Percentiles rank a stretch among this genome's conserved stretches.
These are phyloP conservation scores for Atalantia buxifolia DNA, from an alignment of 345 rosid genomes.

Conservation along the genomic window DNA sequence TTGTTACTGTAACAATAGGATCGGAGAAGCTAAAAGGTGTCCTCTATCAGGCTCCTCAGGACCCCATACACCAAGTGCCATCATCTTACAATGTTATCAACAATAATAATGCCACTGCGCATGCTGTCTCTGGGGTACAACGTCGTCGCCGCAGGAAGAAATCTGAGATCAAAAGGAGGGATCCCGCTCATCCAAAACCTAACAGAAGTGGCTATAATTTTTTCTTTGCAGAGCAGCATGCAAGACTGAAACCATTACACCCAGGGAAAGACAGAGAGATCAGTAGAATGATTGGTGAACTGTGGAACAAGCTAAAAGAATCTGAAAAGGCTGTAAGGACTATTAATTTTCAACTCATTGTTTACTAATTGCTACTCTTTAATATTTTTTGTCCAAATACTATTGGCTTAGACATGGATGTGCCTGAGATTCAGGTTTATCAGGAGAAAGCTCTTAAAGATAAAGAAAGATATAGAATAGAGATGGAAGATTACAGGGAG, in stretches of 20 bases:
- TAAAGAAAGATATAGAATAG: conserved; percentile 80
- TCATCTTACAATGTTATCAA: conserved; percentile 26
- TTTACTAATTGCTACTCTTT: neutral
- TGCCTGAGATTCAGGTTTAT: conserved; percentile 43
- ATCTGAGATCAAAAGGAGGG: conserved; percentile 83
- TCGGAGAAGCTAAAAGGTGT: conserved; percentile 80
- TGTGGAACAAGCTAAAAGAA: conserved; percentile 77
- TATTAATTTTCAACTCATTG: neutral
- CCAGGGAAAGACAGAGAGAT: conserved; percentile 97
- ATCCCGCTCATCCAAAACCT: conserved; percentile 93
- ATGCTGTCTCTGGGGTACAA: conserved; percentile 36
- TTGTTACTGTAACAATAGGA: conserved; percentile 77
- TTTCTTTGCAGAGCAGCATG: conserved; percentile 95
- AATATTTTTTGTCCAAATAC: neutral
- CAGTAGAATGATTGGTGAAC: conserved; percentile 90
- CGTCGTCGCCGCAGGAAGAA: conserved; percentile 88
- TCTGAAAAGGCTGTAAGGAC: conserved; percentile 56
- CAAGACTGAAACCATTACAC: conserved; percentile 80
- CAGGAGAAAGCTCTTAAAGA: conserved; percentile 83
- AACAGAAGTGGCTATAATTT: conserved; percentile 94
- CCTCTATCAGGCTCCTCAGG: conserved; percentile 56
- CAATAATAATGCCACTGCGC: conserved; percentile 23
- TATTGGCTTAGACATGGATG: neutral
- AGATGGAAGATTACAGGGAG: conserved; percentile 87
- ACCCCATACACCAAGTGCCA: conserved; percentile 29